phyloP scores from a whole-genome alignment of 2,329 filamentous ascomycete species.

The Pleoardoris graminearum region DNA sequence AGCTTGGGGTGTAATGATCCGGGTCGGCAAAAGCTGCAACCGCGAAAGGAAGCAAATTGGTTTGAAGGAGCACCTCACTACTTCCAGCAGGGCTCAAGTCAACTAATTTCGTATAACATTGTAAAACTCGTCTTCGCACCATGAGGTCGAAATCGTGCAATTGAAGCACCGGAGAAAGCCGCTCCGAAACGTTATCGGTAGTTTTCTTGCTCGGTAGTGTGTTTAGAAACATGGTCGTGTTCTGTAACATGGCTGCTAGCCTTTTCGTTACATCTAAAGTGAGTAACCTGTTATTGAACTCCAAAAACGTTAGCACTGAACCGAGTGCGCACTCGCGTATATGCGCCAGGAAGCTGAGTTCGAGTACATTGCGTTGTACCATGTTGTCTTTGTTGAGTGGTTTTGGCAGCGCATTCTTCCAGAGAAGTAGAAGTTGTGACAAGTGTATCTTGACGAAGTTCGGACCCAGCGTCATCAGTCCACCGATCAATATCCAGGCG shows the following conservation, averaged over 20 bases:
- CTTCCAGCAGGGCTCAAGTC: conserved; percentile 84
- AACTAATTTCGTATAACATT: conserved; percentile 91
- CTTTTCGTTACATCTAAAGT: conserved; percentile 94
- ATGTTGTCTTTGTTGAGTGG: conserved; percentile 92
- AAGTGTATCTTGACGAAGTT: conserved; percentile 99
- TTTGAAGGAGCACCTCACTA: conserved; percentile 84
- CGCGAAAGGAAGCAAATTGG: conserved; percentile 85
- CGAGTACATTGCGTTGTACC: conserved; percentile 77
- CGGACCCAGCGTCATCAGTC: conserved; percentile 92
- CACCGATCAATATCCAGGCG: conserved; percentile 95
- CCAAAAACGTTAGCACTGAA: conserved; percentile 86
- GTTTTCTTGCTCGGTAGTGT: conserved; percentile 81
- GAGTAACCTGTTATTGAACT: conserved; percentile 88
- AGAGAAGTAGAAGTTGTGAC: conserved; percentile 87
- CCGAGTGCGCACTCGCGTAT: conserved; percentile 93
- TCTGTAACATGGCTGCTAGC: conserved; percentile 91
- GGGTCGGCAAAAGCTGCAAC: conserved; percentile 93
- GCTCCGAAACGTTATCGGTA: conserved; percentile 82
- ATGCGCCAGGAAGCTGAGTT: conserved; percentile 90
- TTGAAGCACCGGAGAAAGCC: conserved; percentile 82
- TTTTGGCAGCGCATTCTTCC: conserved; percentile 96
- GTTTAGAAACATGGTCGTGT: conserved; percentile 86
- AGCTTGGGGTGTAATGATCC: conserved; percentile 81
- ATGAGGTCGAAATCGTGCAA: conserved; percentile 89
- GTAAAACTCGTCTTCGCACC: conserved; percentile 88